Base-by-base conservation (phyloP, 2,329 filamentous ascomycete genomes). In the Xenoacremonium recifei region DNA sequence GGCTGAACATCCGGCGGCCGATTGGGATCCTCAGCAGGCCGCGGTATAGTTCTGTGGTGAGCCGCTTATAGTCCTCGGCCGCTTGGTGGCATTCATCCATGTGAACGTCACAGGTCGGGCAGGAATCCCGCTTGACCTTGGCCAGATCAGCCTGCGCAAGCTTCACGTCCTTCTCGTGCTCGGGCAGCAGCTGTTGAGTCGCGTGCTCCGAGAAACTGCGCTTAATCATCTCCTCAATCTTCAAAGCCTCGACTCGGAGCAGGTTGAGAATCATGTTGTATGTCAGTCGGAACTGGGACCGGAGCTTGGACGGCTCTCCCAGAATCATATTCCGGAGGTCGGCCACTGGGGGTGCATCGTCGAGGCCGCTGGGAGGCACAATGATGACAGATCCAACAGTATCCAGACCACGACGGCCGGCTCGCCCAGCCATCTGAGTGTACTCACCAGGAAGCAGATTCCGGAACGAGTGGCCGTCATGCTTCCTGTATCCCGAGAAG, bases 211-310 rank as follows among this genome's bases (percentile, higher is more conserved):
- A 96, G 73, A 99, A 99, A 64, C 91, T 96, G 52, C 93, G 86
- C 76, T 99, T 99, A 73, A 99, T 99, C 93, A 99, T 99, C 68
- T 99, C 93, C 64, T 99, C 93, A 55, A 99, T 97, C 71, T 96
- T 97, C 51, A 99, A 70, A 3, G 93, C 93, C 65, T 99, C 93
- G 3, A 99, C 93, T 25, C 93, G 85, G 36, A 99, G 75, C 21
- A 99, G 74, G 60, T 97, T 99, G 21, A 99, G 73, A 47, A 99
- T 99, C 93, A 99, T 99, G 68, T 97, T 99, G 73, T 99, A 99
- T 0, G 95, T 99, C 35, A 99, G 75, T 47, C 93, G 82, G 74
- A 99, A 99, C 61, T 99, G 93, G 6, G 92, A 97, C 35, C 90
- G 82, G 36, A 99, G 77, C 68, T 97, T 97, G 19, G 90, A 96